phyloP scores from a whole-genome alignment of 139 green algal species.

The Auxenochlorella pyrenoidosa region DNA sequence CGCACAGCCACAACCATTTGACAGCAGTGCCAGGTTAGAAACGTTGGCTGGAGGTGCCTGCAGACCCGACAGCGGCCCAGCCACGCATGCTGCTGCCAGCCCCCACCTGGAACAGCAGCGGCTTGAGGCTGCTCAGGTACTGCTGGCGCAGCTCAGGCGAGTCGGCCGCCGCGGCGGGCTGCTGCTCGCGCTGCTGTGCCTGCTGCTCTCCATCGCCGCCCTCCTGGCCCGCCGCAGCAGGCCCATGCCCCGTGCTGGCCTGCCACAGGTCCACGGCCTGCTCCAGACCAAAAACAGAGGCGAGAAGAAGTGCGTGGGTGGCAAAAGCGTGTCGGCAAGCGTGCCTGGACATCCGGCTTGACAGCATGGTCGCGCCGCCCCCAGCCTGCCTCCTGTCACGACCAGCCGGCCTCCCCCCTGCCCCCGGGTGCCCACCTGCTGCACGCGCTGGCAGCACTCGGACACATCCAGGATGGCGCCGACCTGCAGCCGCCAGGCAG shows the following conservation, averaged over 20 bases:
- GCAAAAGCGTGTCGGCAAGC: too few species aligned
- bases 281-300: not conserved
- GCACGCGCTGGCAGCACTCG: conserved; percentile 20
- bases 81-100: too few species aligned
- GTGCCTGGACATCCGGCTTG: too few species aligned
- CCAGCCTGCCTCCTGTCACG: too few species aligned
- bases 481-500: not conserved
- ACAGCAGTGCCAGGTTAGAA: too few species aligned
- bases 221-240: not conserved
- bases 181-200: not conserved
- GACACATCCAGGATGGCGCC: conserved; percentile 32
- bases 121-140: conserved; percentile 11
- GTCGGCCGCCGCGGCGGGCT: not conserved
- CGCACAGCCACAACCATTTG: not conserved
- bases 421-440: conserved; percentile 14
- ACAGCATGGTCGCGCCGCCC: too few species aligned
- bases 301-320: too few species aligned
- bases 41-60: too few species aligned
- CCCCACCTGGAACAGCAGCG: conserved; percentile 29
- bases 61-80: too few species aligned
- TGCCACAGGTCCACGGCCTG: conserved; percentile 26
- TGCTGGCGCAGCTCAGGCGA: conserved; percentile 10
- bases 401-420: too few species aligned
- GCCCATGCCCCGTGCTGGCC: not conserved
- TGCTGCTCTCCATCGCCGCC: not conserved